These are phyloP conservation scores for Suillus subalutaceus DNA, from an alignment of 768 basidiomycete genomes.

Conservation along the genomic window DNA sequence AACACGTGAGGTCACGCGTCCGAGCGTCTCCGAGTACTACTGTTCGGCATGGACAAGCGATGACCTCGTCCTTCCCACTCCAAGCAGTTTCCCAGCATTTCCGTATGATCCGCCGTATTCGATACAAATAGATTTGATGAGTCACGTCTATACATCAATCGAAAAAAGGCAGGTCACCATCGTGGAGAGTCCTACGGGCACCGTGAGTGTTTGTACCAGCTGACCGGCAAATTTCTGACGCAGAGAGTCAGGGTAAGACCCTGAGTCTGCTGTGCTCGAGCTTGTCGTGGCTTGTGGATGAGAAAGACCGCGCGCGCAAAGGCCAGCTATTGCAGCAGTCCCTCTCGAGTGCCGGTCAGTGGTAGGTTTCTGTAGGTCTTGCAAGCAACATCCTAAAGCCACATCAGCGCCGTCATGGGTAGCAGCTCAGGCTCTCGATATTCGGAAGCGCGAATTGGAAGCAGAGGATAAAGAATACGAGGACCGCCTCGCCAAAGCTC, in stretches of 20 bases:
- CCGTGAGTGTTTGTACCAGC: constrained; percentile 48
- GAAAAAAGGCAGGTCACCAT: constrained; percentile 78
- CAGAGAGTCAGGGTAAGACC: constrained; percentile 75
- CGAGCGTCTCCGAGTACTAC: constrained; percentile 3
- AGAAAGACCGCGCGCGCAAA: constrained; percentile 67
- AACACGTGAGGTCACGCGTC: constrained; percentile 19
- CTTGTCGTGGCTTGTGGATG: constrained; percentile 74
- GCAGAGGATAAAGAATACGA: constrained; percentile 67
- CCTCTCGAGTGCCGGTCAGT: constrained; percentile 30
- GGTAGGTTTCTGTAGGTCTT: constrained; percentile 1
- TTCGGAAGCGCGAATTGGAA: constrained; percentile 67
- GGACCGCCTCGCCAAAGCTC: constrained; percentile 57
- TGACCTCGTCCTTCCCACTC: constrained; percentile 54
- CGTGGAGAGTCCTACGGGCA: constrained; percentile 89
- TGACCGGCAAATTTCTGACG: background rate
- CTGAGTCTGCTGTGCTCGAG: constrained; percentile 77
- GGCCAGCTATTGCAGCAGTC: constrained; percentile 53
- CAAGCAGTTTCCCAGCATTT: constrained; percentile 72
- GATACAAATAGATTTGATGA: constrained; percentile 89
- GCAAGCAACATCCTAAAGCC: constrained; percentile 4
- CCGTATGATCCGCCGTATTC: constrained; percentile 82
- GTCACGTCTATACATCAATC: constrained; percentile 78
- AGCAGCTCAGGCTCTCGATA: constrained; percentile 65
- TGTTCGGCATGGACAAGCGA: constrained; percentile 19
- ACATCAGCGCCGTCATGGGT: constrained; percentile 74